Percentiles rank a stretch among this genome's conserved stretches.
phyloP scores from a whole-genome alignment of 768 basidiomycete genomes.

The Omphalotus guepiniiformis region DNA sequence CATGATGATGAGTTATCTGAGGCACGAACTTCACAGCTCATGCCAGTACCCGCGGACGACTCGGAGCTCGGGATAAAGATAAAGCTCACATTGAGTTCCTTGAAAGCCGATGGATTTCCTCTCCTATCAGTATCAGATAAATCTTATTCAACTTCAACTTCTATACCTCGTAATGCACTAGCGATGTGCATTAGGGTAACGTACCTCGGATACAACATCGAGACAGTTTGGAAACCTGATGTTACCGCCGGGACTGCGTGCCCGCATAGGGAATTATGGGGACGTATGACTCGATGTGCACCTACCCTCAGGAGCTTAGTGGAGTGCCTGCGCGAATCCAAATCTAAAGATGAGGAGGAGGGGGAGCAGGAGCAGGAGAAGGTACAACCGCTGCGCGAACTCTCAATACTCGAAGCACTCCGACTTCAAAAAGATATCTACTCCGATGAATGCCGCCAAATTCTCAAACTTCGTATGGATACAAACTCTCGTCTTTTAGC shows the following conservation, averaged over 20 bases:
- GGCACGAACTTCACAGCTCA: too few relatives aligned
- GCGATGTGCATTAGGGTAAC: slow-evolving; percentile 11
- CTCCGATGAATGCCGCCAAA: too few relatives aligned
- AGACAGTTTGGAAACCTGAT: slow-evolving; percentile 17
- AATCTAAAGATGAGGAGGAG: too few relatives aligned
- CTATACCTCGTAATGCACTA: slow-evolving; percentile 11
- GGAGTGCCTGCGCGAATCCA: too few relatives aligned
- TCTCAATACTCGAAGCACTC: too few relatives aligned
- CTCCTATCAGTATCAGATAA: slow-evolving; percentile 11
- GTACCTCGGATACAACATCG: slow-evolving; percentile 10
- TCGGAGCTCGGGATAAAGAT: background rate
- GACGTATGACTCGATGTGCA: slow-evolving; percentile 9
- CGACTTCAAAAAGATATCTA: too few relatives aligned
- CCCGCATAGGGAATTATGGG: slow-evolving; percentile 11
- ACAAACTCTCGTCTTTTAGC: too few relatives aligned
- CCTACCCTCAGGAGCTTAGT: too few relatives aligned
- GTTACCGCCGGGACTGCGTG: slow-evolving; percentile 14
- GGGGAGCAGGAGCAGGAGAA: too few relatives aligned
- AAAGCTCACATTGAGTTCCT: slow-evolving; percentile 9
- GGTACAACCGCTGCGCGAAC: too few relatives aligned
- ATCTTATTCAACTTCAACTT: background rate
- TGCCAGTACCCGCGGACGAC: background rate
- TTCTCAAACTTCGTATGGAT: too few relatives aligned
- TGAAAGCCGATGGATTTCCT: slow-evolving; percentile 5
- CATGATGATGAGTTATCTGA: background rate